Evolutionary conservation across 257 asterid species (phyloP).

Genomic region (Solanum appendiculatum): DNA sequence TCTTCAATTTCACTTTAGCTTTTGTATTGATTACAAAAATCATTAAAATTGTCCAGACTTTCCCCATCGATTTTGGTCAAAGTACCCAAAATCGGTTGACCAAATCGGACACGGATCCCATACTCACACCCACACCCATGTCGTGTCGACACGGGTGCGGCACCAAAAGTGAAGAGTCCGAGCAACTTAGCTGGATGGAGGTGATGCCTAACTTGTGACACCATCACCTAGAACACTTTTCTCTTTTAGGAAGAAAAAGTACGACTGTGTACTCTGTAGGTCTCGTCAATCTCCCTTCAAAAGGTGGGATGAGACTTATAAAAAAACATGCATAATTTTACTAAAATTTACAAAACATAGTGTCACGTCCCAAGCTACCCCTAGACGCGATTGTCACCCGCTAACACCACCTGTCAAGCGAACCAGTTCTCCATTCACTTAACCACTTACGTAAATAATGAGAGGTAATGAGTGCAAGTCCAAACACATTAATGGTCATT

Average conservation of each 20-base stretch:
- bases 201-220: background rate
- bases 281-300: background rate
- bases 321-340: background rate
- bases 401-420: background rate
- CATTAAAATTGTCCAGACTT: too few relatives aligned
- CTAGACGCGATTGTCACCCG: background rate
- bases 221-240: background rate
- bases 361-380: background rate
- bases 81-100: too few relatives aligned
- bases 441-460: background rate
- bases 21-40: too few relatives aligned
- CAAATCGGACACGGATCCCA: too few relatives aligned
- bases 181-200: background rate
- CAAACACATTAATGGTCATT: background rate
- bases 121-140: too few relatives aligned
- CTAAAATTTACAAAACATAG: background rate
- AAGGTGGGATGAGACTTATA: background rate
- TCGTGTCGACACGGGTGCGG: too few relatives aligned
- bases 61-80: too few relatives aligned
- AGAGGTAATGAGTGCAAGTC: background rate
- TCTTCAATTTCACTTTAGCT: too few relatives aligned
- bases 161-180: too few relatives aligned
- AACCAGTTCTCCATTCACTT: background rate
- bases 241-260: background rate
- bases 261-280: background rate